Evolutionary conservation across 2,329 filamentous ascomycete genomes (phyloP).

Genomic region (Monosporascus sp.): DNA sequence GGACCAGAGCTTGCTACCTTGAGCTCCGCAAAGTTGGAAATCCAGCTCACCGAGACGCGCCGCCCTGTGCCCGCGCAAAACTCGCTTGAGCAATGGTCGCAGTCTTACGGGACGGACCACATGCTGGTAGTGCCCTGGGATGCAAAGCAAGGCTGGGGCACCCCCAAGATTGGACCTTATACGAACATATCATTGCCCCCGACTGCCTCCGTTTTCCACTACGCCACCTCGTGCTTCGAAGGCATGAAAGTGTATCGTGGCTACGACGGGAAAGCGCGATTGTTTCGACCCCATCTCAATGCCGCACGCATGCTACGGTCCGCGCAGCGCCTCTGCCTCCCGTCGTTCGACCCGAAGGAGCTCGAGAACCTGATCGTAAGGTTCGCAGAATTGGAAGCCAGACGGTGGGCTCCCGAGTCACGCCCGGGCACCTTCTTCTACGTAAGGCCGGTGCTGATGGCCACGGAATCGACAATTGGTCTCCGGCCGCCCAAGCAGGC

Average conservation of each 20-base stretch:
- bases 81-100: too few relatives aligned
- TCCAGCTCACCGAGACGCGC: too few relatives aligned
- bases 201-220: constrained; percentile 76
- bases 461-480: neutral
- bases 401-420: neutral
- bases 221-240: constrained; percentile 89
- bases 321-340: constrained; percentile 64
- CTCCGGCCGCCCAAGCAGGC: neutral
- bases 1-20: too few relatives aligned
- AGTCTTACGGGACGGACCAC: neutral
- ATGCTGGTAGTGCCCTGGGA: constrained; percentile 64
- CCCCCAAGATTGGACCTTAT: constrained; percentile 70
- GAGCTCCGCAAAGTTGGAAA: too few relatives aligned
- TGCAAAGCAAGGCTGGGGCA: constrained; percentile 59
- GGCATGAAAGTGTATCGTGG: constrained; percentile 79
- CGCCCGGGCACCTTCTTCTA: neutral
- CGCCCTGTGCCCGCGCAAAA: too few relatives aligned
- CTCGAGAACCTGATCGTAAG: constrained; percentile 66
- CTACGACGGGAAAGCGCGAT: constrained; percentile 64
- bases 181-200: constrained; percentile 74
- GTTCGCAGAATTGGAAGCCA: neutral
- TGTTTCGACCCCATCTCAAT: constrained; percentile 75
- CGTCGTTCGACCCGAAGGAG: constrained; percentile 64
- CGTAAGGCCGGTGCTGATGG: neutral
- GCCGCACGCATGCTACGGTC: constrained; percentile 58